These are phyloP conservation scores for Trichoderma erinaceum DNA, from an alignment of 495 filamentous ascomycete species.

Conservation along the genomic window DNA sequence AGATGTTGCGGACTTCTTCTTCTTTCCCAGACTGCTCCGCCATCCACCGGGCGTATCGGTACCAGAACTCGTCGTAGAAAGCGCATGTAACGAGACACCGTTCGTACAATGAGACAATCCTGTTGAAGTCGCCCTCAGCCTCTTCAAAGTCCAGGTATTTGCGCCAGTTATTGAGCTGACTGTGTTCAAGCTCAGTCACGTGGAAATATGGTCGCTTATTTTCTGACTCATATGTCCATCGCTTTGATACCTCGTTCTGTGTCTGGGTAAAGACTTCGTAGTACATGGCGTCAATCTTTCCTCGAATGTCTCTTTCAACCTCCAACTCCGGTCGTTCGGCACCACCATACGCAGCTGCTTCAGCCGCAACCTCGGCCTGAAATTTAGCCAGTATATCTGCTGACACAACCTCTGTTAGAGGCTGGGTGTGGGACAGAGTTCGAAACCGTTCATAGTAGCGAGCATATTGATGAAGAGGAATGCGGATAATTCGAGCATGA, in stretches of 20 bases:
- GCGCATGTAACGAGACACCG: slow-evolving; percentile 88
- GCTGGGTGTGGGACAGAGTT: slow-evolving; percentile 64
- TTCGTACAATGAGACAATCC: slow-evolving; percentile 84
- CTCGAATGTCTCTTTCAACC: slow-evolving; percentile 74
- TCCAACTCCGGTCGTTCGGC: slow-evolving; percentile 60
- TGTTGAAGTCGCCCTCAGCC: slow-evolving; percentile 65
- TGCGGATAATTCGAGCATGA: slow-evolving; percentile 76
- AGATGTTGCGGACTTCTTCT: slow-evolving; percentile 90
- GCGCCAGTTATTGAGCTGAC: slow-evolving; percentile 85
- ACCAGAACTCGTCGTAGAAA: slow-evolving; percentile 96
- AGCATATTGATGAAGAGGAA: slow-evolving; percentile 95
- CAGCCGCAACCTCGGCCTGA: slow-evolving; percentile 60
- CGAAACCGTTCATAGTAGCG: slow-evolving; percentile 92
- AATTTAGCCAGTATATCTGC: slow-evolving; percentile 62
- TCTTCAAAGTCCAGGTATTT: slow-evolving; percentile 98
- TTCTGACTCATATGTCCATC: slow-evolving; percentile 92
- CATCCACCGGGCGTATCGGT: slow-evolving; percentile 98
- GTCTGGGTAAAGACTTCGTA: slow-evolving; percentile 75
- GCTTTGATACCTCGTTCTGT: slow-evolving; percentile 83
- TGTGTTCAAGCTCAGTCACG: slow-evolving; percentile 82
- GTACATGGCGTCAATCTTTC: slow-evolving; percentile 72
- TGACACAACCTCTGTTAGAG: slow-evolving; percentile 66
- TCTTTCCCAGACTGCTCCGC: slow-evolving; percentile 69
- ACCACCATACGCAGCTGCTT: slow-evolving; percentile 38
- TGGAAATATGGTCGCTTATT: slow-evolving; percentile 98